Percentiles rank a stretch among this genome's conserved stretches.
Conservation (phyloP, 2,329 filamentous ascomycete genomes). For the Apiospora marii region DNA sequence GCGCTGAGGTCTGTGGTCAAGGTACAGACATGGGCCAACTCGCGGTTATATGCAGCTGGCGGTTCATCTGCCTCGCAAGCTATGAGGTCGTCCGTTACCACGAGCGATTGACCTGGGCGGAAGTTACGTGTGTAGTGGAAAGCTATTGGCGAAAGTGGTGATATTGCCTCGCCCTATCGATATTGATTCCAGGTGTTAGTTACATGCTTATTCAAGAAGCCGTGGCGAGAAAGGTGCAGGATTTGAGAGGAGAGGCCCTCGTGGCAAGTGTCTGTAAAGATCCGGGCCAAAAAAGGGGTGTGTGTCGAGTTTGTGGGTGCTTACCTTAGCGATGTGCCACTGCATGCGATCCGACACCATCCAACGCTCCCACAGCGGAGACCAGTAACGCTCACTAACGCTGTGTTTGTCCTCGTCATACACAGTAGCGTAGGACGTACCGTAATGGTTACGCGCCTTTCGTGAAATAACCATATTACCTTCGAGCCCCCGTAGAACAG, state of each 20-base stretch:
- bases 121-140: slow-evolving; percentile 91
- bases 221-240: background rate
- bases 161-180: slow-evolving; percentile 73
- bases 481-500: slow-evolving; percentile 77
- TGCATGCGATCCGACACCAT: slow-evolving; percentile 87
- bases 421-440: slow-evolving; percentile 81
- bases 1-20: slow-evolving; percentile 81
- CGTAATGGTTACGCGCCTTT: slow-evolving; percentile 79
- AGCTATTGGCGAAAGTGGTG: slow-evolving; percentile 75
- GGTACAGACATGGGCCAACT: slow-evolving; percentile 78
- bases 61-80: slow-evolving; percentile 75
- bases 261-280: background rate
- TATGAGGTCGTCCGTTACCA: slow-evolving; percentile 83
- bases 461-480: slow-evolving; percentile 81
- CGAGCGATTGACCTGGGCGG: slow-evolving; percentile 76
- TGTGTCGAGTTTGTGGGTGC: slow-evolving; percentile 33
- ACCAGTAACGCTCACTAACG: slow-evolving; percentile 79
- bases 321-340: slow-evolving; percentile 82
- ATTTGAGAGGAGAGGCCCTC: background rate
- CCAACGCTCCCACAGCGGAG: slow-evolving; percentile 80
- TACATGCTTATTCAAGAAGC: background rate
- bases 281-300: background rate
- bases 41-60: slow-evolving; percentile 65
- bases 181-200: background rate
- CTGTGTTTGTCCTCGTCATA: slow-evolving; percentile 80